Conservation (phyloP, 1,284 basidiomycete genomes). For the Mrakiaceae sp. region DNA sequence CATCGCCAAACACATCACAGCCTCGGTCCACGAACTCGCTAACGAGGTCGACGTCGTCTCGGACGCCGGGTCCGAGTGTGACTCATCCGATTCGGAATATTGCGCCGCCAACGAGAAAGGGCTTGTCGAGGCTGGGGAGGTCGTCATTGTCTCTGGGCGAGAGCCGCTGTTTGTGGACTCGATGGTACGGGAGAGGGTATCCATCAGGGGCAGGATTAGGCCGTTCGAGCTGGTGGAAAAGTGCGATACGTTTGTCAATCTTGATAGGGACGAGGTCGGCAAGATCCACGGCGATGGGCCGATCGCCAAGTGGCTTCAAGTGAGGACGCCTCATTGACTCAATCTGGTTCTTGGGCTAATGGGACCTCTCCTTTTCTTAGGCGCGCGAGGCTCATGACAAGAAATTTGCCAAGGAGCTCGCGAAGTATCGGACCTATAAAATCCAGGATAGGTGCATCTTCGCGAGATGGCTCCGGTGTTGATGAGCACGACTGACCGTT, state of each 20-base stretch:
- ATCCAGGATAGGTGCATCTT: conserved; percentile 24
- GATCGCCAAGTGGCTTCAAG: conserved; percentile 29
- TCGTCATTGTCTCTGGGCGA: conserved; percentile 28
- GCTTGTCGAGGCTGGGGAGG: conserved; percentile 14
- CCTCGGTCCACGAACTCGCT: conserved; percentile 22
- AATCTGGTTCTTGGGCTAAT: conserved; percentile 1
- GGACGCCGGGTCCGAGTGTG: conserved; percentile 25
- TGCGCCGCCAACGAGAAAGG: conserved; percentile 13
- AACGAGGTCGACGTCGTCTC: conserved; percentile 22
- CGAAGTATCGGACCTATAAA: conserved; percentile 26
- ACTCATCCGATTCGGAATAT: conserved; percentile 21
- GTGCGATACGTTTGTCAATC: conserved; percentile 26
- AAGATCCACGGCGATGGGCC: conserved; percentile 29
- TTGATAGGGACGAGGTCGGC: conserved; percentile 26
- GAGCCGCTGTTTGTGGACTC: conserved; percentile 32
- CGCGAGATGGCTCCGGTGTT: conserved; percentile 4
- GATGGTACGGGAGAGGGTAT: conserved; percentile 80
- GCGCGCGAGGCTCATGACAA: not conserved
- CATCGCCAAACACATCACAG: conserved; percentile 24
- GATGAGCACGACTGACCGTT: too few species aligned
- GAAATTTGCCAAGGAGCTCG: conserved; percentile 26
- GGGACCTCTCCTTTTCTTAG: conserved; percentile 18
- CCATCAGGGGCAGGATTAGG: conserved; percentile 61
- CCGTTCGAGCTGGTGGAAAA: conserved; percentile 60
- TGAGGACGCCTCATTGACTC: not conserved